phyloP scores from a whole-genome alignment of 192 early-diverging fungal species.

The Entophlyctis luteolus region DNA sequence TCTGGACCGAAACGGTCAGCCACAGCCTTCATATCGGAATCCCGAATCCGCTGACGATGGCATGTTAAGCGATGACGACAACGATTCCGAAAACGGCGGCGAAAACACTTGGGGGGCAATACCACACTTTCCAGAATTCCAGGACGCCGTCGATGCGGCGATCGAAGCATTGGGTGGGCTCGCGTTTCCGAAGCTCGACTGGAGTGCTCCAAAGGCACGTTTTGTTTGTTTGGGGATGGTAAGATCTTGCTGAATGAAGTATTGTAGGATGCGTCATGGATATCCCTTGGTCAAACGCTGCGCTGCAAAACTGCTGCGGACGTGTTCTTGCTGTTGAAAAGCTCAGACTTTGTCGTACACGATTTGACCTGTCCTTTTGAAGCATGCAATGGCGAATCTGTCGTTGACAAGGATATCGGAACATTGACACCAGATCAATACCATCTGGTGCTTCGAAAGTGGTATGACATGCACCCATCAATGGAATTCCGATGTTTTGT shows the following conservation, averaged over 20 bases:
- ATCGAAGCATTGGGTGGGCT: constrained; percentile 73
- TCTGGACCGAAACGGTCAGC: constrained; percentile 47
- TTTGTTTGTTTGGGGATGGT: neutral
- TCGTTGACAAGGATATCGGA: neutral
- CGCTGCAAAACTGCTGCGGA: constrained; percentile 74
- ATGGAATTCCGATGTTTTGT: constrained; percentile 98
- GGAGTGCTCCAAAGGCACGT: constrained; percentile 81
- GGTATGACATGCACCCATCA: constrained; percentile 83
- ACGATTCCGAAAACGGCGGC: constrained; percentile 25
- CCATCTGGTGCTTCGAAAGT: constrained; percentile 81
- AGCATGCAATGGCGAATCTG: constrained; percentile 45
- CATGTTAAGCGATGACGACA: constrained; percentile 8
- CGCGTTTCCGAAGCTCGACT: constrained; percentile 92
- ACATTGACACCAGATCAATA: constrained; percentile 36
- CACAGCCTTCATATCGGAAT: constrained; percentile 31
- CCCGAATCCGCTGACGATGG: constrained; percentile 19
- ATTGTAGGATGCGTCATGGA: constrained; percentile 93
- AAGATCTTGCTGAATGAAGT: constrained; percentile 6
- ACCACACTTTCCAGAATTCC: constrained; percentile 10
- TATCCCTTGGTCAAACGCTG: constrained; percentile 71
- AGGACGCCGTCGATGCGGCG: constrained; percentile 2
- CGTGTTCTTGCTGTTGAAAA: constrained; percentile 85
- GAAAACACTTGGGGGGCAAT: constrained; percentile 10
- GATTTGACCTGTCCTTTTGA: constrained; percentile 78
- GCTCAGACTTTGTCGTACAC: constrained; percentile 83